phyloP scores from a whole-genome alignment of 768 basidiomycete species.

The Lactifluus piperatus region DNA sequence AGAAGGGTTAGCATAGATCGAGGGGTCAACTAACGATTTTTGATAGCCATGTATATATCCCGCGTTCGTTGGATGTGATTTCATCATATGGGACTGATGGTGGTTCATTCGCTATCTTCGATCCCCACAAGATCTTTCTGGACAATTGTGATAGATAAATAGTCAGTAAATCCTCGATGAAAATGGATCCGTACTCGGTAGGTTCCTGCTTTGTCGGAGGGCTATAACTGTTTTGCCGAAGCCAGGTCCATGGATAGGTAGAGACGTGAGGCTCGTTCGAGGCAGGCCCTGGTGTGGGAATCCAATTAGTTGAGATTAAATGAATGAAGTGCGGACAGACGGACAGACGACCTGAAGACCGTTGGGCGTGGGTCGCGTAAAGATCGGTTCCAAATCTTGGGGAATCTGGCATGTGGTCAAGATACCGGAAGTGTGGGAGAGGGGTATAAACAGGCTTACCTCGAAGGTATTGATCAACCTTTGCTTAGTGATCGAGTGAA shows the following conservation, averaged over 20 bases:
- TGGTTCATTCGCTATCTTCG: constrained; percentile 61
- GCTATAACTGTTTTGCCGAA: constrained; percentile 72
- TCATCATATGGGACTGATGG: constrained; percentile 69
- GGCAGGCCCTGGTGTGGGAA: constrained; percentile 35
- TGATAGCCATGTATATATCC: constrained; percentile 72
- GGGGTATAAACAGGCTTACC: constrained; percentile 33
- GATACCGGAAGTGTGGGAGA: background rate
- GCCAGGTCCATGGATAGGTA: constrained; percentile 82
- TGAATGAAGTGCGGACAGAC: constrained; percentile 20
- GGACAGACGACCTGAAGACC: constrained; percentile 73
- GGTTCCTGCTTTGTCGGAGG: constrained; percentile 32
- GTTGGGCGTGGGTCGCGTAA: constrained; percentile 44
- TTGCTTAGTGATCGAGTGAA: constrained; percentile 84
- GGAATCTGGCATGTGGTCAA: constrained; percentile 50
- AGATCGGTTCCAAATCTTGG: constrained; percentile 53
- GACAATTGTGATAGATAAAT: background rate
- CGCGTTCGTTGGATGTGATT: constrained; percentile 56
- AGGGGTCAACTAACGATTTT: constrained; percentile 51
- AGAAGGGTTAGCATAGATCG: background rate
- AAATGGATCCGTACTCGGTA: constrained; percentile 37
- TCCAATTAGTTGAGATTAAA: background rate
- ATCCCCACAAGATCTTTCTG: constrained; percentile 76
- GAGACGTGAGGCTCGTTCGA: constrained; percentile 61
- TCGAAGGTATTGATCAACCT: constrained; percentile 81
- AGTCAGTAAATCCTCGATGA: background rate